These are phyloP conservation scores for Leccinum griseonigrum DNA, from an alignment of 1,284 basidiomycete species.

Conservation along the genomic window DNA sequence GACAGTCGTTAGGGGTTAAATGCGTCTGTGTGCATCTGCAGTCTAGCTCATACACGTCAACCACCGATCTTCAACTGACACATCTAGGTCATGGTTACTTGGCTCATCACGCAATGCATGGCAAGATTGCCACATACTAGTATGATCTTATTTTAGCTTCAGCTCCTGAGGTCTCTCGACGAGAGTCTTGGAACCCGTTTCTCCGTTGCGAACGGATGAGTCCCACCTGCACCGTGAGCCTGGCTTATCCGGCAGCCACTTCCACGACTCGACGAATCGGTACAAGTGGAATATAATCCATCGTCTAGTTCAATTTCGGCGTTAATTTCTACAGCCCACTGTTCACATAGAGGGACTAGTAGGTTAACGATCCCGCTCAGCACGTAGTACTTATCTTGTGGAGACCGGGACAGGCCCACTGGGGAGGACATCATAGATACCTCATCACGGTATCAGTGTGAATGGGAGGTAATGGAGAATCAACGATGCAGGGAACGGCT, in stretches of 20 bases:
- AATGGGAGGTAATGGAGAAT: neutral
- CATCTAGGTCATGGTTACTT: neutral
- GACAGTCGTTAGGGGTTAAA: neutral
- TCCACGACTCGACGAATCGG: too few species aligned
- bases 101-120: constrained; percentile 15
- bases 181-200: constrained; percentile 4
- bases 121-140: constrained; percentile 6
- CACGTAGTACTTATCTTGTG: neutral
- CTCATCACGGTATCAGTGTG: constrained; percentile 5
- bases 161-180: neutral
- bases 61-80: neutral
- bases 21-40: neutral
- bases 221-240: too few species aligned
- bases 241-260: too few species aligned
- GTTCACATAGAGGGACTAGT: too few species aligned
- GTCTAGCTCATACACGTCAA: neutral
- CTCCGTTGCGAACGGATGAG: too few species aligned
- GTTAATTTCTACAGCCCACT: neutral
- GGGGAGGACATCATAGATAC: neutral
- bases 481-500: too few species aligned
- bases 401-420: neutral
- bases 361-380: neutral
- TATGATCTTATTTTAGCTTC: constrained; percentile 10
- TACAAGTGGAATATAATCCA: too few species aligned
- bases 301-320: neutral